These are phyloP conservation scores for Acorus calamus DNA, from an alignment of 106 monocot genomes.

Conservation along the genomic window DNA sequence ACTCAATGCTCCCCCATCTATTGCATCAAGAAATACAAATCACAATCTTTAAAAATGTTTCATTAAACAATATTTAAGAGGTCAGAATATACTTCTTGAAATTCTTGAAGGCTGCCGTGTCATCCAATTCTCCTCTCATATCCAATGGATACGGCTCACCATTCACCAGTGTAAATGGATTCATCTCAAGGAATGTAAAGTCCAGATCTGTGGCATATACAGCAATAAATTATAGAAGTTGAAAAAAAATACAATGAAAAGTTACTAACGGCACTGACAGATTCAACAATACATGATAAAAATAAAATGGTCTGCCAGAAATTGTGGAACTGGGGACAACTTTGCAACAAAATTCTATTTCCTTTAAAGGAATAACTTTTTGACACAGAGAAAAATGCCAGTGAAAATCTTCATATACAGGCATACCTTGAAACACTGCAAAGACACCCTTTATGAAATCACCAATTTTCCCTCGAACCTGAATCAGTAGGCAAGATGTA, in stretches of 20 bases:
- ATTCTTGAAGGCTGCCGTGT: conserved; percentile 15
- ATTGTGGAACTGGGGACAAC: no score
- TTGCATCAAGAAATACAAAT: neutral
- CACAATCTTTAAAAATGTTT: neutral
- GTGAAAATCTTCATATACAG: neutral
- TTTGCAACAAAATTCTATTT: no score
- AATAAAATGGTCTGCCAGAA: neutral
- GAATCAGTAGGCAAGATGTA: neutral
- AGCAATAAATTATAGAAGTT: no score
- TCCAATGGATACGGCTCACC: conserved; percentile 16
- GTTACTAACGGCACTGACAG: neutral
- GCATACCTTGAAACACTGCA: conserved; percentile 8
- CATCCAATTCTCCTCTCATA: conserved; percentile 17
- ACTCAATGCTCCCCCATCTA: conserved; percentile 16
- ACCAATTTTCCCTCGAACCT: conserved; percentile 7
- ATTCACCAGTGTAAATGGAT: conserved; percentile 15
- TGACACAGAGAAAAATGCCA: no score
- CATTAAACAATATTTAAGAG: neutral
- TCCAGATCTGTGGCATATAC: conserved; percentile 6
- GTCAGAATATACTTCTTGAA: conserved; percentile 6
- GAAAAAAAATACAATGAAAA: neutral
- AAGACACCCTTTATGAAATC: conserved; percentile 14
- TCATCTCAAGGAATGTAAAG: conserved; percentile 20
- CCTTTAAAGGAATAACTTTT: no score
- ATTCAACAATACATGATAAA: neutral